Evolutionary conservation across 345 rosid species (phyloP), one percentile per base, ranked within the genome.

Genomic region (Eucalyptus cloeziana): DNA sequence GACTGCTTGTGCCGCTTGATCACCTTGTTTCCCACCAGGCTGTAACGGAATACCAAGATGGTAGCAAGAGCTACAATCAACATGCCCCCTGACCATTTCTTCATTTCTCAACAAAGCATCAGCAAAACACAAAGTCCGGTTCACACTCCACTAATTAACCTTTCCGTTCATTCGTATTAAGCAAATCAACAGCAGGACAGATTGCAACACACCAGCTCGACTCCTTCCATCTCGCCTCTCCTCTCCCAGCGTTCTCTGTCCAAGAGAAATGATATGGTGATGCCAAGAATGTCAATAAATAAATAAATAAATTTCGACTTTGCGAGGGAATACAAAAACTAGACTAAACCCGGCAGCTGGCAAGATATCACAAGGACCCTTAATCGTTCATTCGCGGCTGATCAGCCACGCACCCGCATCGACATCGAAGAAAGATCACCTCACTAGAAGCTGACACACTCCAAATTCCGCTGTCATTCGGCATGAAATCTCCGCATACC

Each of bases 51-150:
- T 85, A 95, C 22, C 89, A 95, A 92, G 89, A 96, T 91, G 44
- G 94, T 11, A 86, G 95, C 93, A 88, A 96, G 96, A 90, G 93
- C 95, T 85, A 92, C 43, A 87, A 94, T 89, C 86, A 91, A 93
- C 91, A 95, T 62, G n/a, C 98, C 99, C 89, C 96, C 97, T 4
- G 94, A 96, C 98, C 96, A 96, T 69, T 93, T 96, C 93, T 91
- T 96, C 99, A 94, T 94, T 64, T 64, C 50, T 44, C 33, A 10
- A 30, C 51, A 10, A 45, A 47, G 40, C 27, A 87, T n/a, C 5
- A n/a, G 56, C 69, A 27, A 33, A 25, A 7, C 27, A 21, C 13
- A 2, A 76, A 76, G 30, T 6, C 47, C 15, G 9, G 85, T 21
- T 22, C 85, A 76, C 85, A 76, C 88, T 15, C 33, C 33, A n/a